Base-by-base conservation (phyloP, 495 filamentous ascomycete species). In the Podospora comata region DNA sequence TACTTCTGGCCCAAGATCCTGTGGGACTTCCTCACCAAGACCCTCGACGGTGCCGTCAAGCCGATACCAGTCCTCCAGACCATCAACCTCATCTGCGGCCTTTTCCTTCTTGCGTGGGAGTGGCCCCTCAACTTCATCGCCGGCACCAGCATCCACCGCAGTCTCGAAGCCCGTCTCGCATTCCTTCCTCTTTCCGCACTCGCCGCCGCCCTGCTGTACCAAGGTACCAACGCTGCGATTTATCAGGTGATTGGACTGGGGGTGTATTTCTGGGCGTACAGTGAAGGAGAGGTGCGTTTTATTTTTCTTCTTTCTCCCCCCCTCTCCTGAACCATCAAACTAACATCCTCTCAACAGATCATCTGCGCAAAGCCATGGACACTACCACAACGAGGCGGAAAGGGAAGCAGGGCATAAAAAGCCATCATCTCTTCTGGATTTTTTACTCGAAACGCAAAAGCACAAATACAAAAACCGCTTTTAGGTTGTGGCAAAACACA, bases 1-100 rank as follows among this genome's bases (percentile, higher is more conserved):
- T 97, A 92, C 86, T 96, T 98, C 86, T 99, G 94, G 94, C 96
- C 96, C 65, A 99, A 99, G 82, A 88, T 98, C 71, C 96, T 99
- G 82, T 99, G 92, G 91, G 96, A 99, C 81, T 96, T 96, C 78
- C 81, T 92, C 72, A 96, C 96, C 67, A 93, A 94, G 72, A 93
- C 91, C 75, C 88, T 99, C 70, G 91, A 98, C 75, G 85, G 81
- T 58, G 90, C 90, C 64, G 93, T 98, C 64, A 91, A 89, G 67
- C 95, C 94, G 3, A 75, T 94, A 34, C 96, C 96, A n/a, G 81
- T 92, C 65, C 86, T 99, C 5, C 96, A 99, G 78, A 92, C 90
- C 74, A 83, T 98, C 79, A 99, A 99, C 75, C 83, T 99, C n/a
- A n/a, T 97, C 63, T 86, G 95, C 77, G 95, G 92, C 56, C 68